Percentiles rank a stretch among this genome's conserved stretches.
These are phyloP conservation scores for Fusarium sp. DNA, from an alignment of 2,329 filamentous ascomycete species.

Conservation along the genomic window DNA sequence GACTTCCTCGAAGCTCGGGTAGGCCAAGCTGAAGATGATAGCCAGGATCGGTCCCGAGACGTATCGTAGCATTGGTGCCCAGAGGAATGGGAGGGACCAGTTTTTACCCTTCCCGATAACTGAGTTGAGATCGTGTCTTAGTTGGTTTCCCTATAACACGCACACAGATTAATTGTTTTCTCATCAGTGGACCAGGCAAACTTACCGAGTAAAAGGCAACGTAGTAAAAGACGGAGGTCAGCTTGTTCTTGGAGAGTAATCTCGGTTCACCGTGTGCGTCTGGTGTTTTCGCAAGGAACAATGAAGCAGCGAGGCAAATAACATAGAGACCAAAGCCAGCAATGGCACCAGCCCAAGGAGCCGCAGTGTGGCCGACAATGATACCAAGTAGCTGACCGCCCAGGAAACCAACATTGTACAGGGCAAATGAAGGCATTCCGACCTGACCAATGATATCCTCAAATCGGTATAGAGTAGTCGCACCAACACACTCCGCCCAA, in stretches of 20 bases:
- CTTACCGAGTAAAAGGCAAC: background rate
- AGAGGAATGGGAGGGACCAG: background rate
- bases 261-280: background rate
- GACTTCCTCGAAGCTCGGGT: background rate
- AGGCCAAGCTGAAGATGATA: background rate
- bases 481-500: background rate
- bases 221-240: background rate
- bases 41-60: background rate
- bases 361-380: background rate
- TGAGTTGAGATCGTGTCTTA: background rate
- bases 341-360: background rate
- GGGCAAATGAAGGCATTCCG: background rate
- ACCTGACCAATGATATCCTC: background rate
- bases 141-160: background rate
- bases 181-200: rapidly evolving
- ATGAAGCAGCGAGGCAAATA: background rate
- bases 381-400: background rate
- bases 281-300: background rate
- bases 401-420: background rate
- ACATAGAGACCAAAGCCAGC: background rate
- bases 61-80: background rate
- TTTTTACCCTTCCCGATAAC: background rate
- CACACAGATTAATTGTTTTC: rapidly evolving
- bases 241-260: background rate
- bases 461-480: background rate